Base-by-base conservation (phyloP, 768 basidiomycete species). In the Rossbeevera mucosa region DNA sequence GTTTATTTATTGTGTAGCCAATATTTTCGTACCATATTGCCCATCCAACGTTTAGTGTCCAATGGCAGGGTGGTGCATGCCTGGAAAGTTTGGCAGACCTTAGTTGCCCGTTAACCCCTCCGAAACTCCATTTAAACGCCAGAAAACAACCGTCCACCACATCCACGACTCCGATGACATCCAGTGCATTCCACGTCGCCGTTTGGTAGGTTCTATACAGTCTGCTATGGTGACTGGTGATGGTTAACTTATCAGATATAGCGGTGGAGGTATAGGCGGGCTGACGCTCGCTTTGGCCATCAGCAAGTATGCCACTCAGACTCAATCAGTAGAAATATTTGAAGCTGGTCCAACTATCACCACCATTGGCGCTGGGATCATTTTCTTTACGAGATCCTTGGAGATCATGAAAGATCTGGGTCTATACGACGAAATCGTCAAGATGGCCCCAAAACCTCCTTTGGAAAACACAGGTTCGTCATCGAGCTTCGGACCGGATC, bases 341-440 rank as follows among this genome's bases (percentile, higher is more conserved):
- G 77, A 79, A 48, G 67, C 73, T 8, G 64, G 75, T 2, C 56
- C 71, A 0, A 59, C 60, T 20, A 67, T 79, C 29, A 67, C 69
- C 3, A 73, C 75, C 41, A 63, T 75, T 40, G 77, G 78, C 7
- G 77, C 76, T 20, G 77, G 77, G 1, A 71, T 80, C 40, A 66
- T 63, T 2, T 55, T 83, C 8, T 82, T 74, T 57, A 72, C 73
- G 22, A 76, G 81, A 71, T 64, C 58, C 69, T 73, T 73, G 72
- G 69, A 68, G 12, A 65, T 75, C 6, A 53, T 78, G 58, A 63
- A 71, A 28, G 58, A 64, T 3, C 58, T 79, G 30, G 76, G 73
- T 1, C 48, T 79, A 7, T 67, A 71, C 13, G 65, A 73, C 7
- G 74, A 71, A 13, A 41, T 69, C 24, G 13, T 50, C 2, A 52